Percentiles rank a stretch among this genome's conserved stretches.
Conservation (phyloP, 1,284 basidiomycete species). For the Jaminaea rosea region DNA sequence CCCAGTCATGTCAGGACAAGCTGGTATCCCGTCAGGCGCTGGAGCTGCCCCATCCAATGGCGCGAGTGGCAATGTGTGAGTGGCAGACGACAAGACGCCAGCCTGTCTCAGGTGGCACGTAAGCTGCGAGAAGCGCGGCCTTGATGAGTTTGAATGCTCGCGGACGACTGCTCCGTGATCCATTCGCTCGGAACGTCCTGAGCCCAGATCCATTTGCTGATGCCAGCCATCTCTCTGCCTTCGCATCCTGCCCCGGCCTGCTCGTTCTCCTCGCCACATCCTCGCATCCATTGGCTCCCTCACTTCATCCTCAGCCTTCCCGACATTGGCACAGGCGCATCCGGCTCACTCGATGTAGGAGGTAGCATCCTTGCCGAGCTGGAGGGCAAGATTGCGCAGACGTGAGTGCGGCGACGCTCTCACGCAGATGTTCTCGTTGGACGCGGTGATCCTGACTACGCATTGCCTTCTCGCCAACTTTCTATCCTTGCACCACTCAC, state of each 20-base stretch:
- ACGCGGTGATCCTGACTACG: background rate
- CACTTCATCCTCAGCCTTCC: background rate
- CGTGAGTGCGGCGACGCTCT: constrained; percentile 1
- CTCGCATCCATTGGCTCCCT: background rate
- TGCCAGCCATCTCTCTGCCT: constrained; percentile 1
- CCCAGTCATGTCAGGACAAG: too few species aligned
- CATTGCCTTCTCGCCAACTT: background rate
- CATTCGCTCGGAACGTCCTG: too few species aligned
- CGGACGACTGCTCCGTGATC: too few species aligned
- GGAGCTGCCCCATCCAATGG: too few species aligned
- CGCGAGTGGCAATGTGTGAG: too few species aligned
- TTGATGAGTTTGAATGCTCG: too few species aligned
- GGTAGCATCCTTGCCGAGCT: constrained; percentile 17
- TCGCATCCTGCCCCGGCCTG: background rate
- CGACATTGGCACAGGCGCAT: background rate
- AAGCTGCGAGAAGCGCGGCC: too few species aligned
- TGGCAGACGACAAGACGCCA: too few species aligned
- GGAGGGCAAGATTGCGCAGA: constrained; percentile 26
- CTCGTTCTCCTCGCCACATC: too few species aligned
- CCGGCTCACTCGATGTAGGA: constrained; percentile 5
- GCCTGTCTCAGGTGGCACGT: too few species aligned
- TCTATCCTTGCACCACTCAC: background rate
- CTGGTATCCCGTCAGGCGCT: too few species aligned
- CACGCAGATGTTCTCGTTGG: background rate
- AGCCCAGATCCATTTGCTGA: too few species aligned